Conservation (phyloP, 176 grass and related monocot species). For the Saccharum officinarum region DNA sequence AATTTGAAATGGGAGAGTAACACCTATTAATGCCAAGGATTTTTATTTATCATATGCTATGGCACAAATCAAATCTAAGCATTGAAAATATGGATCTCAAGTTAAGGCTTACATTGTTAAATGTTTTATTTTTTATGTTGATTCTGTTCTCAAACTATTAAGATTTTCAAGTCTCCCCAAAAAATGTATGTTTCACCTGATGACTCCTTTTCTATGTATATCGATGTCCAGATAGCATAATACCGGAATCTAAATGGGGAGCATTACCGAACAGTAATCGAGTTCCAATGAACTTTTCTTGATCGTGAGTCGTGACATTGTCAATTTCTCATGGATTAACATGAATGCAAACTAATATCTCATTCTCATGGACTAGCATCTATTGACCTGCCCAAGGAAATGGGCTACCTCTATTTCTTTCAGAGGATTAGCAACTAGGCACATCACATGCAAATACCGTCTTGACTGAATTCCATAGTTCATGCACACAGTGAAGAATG, state of each 20-base stretch:
- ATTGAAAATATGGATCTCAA: neutral
- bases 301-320: neutral
- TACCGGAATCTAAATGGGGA: neutral
- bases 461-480: no score
- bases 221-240: neutral
- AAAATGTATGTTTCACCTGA: neutral
- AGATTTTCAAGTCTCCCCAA: neutral
- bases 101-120: neutral
- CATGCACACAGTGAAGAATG: no score
- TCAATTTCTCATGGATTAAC: neutral
- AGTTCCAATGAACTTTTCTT: neutral
- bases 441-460: no score
- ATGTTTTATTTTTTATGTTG: neutral
- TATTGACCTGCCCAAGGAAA: no score
- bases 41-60: neutral
- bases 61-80: neutral
- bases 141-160: neutral
- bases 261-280: neutral
- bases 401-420: no score
- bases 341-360: neutral
- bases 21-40: neutral
- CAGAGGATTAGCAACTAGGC: no score
- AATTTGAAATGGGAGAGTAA: no score
- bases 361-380: no score
- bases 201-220: neutral